Conservation (phyloP, 2,329 filamentous ascomycete genomes). For the Colletotrichum sp. region DNA sequence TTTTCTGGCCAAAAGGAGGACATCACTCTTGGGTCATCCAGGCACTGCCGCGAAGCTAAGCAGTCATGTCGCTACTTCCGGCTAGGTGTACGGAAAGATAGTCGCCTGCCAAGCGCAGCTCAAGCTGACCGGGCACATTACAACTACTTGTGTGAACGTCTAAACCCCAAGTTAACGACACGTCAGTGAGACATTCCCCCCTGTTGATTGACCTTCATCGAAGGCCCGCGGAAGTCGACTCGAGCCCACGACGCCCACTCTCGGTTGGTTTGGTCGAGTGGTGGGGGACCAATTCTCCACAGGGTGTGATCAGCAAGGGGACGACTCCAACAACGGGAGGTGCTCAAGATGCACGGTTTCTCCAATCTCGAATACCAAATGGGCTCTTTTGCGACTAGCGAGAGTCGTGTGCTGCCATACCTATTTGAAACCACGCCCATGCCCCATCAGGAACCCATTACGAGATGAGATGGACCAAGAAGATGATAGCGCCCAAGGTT, state of each 20-base stretch:
- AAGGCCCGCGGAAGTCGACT: neutral
- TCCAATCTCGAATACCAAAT: neutral
- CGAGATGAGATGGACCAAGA: conserved; percentile 9
- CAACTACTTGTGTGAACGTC: neutral
- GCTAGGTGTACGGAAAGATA: neutral
- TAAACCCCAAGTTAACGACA: neutral
- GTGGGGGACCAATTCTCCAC: neutral
- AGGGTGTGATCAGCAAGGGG: neutral
- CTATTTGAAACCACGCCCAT: neutral
- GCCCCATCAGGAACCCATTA: conserved; percentile 6
- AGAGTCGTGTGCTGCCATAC: conserved; percentile 1
- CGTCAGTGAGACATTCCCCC: neutral
- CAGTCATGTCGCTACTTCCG: neutral
- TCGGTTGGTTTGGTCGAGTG: neutral
- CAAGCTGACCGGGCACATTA: neutral
- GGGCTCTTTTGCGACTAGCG: neutral
- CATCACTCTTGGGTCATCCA: neutral
- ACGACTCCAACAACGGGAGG: neutral
- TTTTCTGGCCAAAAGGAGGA: neutral
- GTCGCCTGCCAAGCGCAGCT: neutral
- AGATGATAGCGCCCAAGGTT: neutral
- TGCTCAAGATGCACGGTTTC: neutral
- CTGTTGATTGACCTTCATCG: neutral
- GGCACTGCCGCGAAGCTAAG: neutral
- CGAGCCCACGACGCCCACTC: neutral